phyloP scores from a whole-genome alignment of 352 stramenopile genomes.

The Globisporangium emineosum region DNA sequence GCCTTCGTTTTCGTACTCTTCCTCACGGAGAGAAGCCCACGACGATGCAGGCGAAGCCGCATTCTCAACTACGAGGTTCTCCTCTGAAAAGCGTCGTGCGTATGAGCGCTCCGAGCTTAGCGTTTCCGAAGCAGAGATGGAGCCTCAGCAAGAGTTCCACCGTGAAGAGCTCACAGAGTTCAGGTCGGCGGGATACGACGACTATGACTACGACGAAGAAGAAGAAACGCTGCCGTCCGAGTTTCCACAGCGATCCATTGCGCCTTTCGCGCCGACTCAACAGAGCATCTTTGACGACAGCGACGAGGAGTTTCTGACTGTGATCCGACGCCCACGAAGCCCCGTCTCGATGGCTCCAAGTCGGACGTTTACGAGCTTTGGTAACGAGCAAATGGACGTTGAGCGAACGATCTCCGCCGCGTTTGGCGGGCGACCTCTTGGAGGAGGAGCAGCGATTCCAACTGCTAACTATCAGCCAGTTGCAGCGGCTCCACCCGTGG shows the following conservation, averaged over 20 bases:
- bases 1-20: neutral
- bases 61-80: no score
- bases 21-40: neutral
- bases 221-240: neutral
- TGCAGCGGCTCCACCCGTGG: neutral
- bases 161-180: neutral
- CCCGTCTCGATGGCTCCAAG: neutral
- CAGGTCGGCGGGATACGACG: neutral
- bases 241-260: constrained; percentile 11
- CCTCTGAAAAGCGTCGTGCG: neutral
- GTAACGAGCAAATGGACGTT: constrained; percentile 16
- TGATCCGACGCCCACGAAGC: constrained; percentile 12
- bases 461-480: constrained; percentile 4
- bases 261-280: constrained; percentile 2
- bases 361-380: constrained; percentile 4
- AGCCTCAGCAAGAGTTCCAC: neutral
- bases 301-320: constrained; percentile 18
- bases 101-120: neutral
- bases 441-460: neutral
- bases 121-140: neutral
- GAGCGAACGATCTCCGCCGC: constrained; percentile 19
- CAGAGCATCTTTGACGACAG: constrained; percentile 19
- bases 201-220: constrained; percentile 2
- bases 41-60: neutral
- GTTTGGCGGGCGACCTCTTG: constrained; percentile 16